These are phyloP conservation scores for Fragaria ananassa DNA, from an alignment of 306 rosid genomes.

Conservation along the genomic window DNA sequence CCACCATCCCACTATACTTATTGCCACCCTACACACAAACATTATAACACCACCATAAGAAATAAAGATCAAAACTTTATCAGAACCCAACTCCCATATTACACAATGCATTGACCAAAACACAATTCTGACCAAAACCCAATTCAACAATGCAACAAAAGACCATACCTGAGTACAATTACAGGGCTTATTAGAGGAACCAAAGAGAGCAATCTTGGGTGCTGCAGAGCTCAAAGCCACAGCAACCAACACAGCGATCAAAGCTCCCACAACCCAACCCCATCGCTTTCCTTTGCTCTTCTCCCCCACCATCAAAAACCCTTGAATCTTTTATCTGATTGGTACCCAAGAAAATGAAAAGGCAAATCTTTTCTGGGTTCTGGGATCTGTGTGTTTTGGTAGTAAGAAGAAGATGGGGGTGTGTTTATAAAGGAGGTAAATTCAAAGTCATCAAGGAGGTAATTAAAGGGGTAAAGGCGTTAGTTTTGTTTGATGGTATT, in stretches of 20 bases:
- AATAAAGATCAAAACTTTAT: not conserved
- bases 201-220: conserved; percentile 43
- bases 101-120: not conserved
- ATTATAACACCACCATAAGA: not conserved
- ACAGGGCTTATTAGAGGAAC: conserved; percentile 55
- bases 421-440: not conserved
- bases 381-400: not conserved
- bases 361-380: not conserved
- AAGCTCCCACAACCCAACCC: conserved; percentile 53
- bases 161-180: conserved; percentile 56
- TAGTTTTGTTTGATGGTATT: conserved; percentile 9
- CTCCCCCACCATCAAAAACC: conserved; percentile 32
- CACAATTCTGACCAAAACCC: not conserved
- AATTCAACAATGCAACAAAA: not conserved
- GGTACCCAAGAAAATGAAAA: conserved; percentile 17
- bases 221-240: conserved; percentile 47
- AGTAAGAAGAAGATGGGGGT: conserved; percentile 1
- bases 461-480: not conserved
- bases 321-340: not conserved
- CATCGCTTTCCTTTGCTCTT: conserved; percentile 44
- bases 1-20: conserved; percentile 46
- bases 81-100: not conserved
- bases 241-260: conserved; percentile 52
- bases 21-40: conserved; percentile 23
- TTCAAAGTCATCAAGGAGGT: not conserved